These are phyloP conservation scores for Solanum chiquidenum DNA, from an alignment of 257 asterid species.

Conservation along the genomic window DNA sequence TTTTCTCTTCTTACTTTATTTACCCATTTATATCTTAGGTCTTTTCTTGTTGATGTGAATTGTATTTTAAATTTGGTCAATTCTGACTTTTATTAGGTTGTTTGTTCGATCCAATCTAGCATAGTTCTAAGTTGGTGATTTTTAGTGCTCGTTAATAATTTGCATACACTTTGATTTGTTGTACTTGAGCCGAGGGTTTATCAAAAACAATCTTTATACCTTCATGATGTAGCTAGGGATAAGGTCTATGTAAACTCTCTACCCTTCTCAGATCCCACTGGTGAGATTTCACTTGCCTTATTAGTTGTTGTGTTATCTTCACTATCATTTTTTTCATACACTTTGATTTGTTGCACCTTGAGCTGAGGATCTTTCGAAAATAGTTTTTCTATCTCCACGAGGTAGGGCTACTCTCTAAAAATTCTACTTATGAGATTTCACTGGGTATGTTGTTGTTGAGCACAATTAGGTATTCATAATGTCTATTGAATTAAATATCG, in stretches of 20 bases:
- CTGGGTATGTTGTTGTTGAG: background rate
- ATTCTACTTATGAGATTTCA: background rate
- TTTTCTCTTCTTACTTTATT: background rate
- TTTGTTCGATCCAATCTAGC: background rate
- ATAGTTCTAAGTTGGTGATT: background rate
- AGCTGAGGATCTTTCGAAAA: background rate
- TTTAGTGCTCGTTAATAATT: background rate
- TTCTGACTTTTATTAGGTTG: background rate
- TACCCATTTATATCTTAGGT: background rate
- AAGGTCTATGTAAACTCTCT: accelerated
- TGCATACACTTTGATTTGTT: background rate
- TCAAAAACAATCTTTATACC: background rate
- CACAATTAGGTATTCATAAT: background rate
- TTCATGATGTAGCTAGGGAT: background rate
- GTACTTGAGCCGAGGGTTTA: accelerated
- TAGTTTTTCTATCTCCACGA: background rate
- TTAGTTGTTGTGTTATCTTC: background rate
- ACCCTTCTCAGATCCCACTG: accelerated
- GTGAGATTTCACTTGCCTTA: background rate
- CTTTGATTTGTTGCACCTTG: background rate
- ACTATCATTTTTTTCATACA: background rate
- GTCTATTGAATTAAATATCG: background rate
- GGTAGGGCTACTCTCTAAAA: background rate
- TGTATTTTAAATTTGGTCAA: background rate
- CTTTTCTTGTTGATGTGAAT: background rate